Conservation (phyloP, 2,329 filamentous ascomycete species). For the Fusarium anthophilum region DNA sequence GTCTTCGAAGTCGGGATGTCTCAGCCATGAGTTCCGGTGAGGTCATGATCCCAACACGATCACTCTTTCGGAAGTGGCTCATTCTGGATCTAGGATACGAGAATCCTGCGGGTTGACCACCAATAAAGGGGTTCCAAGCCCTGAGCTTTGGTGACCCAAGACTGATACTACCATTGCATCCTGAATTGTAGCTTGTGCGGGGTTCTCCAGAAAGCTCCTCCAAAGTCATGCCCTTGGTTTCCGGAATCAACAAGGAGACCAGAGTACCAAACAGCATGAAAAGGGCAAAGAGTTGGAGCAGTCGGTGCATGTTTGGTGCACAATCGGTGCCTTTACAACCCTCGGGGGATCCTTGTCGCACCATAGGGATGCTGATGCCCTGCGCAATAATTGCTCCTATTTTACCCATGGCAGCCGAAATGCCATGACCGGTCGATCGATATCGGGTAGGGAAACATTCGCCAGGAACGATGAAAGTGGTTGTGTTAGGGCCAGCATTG, state of each 20-base stretch:
- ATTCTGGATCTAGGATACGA: conserved; percentile 52
- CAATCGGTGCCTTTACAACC: conserved; percentile 60
- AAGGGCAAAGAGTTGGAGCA: conserved; percentile 80
- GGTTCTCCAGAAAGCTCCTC: conserved; percentile 76
- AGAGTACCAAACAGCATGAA: conserved; percentile 81
- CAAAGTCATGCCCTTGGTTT: conserved; percentile 78
- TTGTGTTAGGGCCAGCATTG: conserved; percentile 73
- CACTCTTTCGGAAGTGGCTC: conserved; percentile 43
- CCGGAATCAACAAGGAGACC: conserved; percentile 76
- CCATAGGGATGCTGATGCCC: conserved; percentile 69
- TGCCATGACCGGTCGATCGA: conserved; percentile 69
- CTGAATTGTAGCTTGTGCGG: conserved; percentile 65
- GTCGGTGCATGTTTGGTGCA: conserved; percentile 72
- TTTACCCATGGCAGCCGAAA: conserved; percentile 74
- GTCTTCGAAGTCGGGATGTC: conserved; percentile 33
- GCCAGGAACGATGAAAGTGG: conserved; percentile 71
- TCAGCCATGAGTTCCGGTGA: conserved; percentile 52
- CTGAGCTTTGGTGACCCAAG: conserved; percentile 45
- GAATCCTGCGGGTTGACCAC: conserved; percentile 63
- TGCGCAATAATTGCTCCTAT: conserved; percentile 75
- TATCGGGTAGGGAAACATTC: conserved; percentile 74
- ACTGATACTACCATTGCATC: conserved; percentile 60
- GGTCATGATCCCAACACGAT: conserved; percentile 55
- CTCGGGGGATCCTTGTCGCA: conserved; percentile 63
- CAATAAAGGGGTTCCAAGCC: conserved; percentile 58